These are phyloP conservation scores for Fusarium marasasianum DNA, from an alignment of 2,329 filamentous ascomycete genomes.

Conservation along the genomic window DNA sequence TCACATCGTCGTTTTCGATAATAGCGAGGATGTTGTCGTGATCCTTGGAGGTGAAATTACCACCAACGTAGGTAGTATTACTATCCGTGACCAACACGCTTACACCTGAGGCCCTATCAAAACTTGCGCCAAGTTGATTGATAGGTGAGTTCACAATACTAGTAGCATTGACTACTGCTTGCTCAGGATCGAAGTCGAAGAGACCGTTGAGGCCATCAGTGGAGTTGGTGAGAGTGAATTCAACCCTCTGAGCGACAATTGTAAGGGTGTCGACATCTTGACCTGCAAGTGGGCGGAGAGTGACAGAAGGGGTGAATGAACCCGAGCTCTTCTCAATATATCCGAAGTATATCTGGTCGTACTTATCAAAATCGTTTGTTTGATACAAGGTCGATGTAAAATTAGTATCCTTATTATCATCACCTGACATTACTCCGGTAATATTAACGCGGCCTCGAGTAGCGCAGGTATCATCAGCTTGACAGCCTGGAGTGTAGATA, in stretches of 20 bases:
- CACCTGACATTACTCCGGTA: conserved; percentile 73
- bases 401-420: conserved; percentile 54
- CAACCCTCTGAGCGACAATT: conserved; percentile 88
- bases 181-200: conserved; percentile 82
- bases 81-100: conserved; percentile 72
- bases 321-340: conserved; percentile 78
- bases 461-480: conserved; percentile 78
- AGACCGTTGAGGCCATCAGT: conserved; percentile 87
- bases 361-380: conserved; percentile 97
- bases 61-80: conserved; percentile 78
- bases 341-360: conserved; percentile 90
- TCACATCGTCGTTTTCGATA: conserved; percentile 67
- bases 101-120: conserved; percentile 74
- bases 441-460: conserved; percentile 85
- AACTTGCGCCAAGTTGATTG: conserved; percentile 76
- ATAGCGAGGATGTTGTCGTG: conserved; percentile 83
- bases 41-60: conserved; percentile 78
- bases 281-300: conserved; percentile 73
- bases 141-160: conserved; percentile 78
- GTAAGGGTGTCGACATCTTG: conserved; percentile 72
- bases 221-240: conserved; percentile 77
- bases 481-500: conserved; percentile 91
- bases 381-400: conserved; percentile 77
- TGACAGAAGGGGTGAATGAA: conserved; percentile 83
- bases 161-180: conserved; percentile 62